phyloP scores from a whole-genome alignment of 1,284 basidiomycete species.

The Trametes sp. region DNA sequence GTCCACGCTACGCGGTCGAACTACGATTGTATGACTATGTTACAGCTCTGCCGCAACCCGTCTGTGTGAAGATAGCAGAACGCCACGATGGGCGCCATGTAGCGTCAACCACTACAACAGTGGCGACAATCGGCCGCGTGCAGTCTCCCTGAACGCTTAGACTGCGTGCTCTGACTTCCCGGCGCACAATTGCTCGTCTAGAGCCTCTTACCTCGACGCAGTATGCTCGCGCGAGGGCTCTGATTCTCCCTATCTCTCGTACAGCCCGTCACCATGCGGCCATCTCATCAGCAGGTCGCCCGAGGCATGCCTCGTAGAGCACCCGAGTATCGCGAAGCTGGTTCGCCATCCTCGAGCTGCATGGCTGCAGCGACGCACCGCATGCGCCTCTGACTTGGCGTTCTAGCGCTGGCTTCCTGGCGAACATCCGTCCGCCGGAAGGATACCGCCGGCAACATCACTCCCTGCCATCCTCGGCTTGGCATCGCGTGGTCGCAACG shows the following conservation, averaged over 20 bases:
- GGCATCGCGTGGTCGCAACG: constrained; percentile 8
- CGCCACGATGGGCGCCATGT: neutral
- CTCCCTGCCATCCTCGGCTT: neutral
- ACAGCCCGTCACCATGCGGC: neutral
- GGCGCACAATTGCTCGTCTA: neutral
- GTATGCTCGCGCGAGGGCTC: neutral
- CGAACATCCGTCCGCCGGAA: neutral
- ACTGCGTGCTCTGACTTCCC: neutral
- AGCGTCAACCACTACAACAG: neutral
- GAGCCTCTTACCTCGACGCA: neutral
- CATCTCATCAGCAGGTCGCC: neutral
- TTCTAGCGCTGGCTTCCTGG: neutral
- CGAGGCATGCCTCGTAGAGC: neutral
- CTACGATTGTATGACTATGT: no score
- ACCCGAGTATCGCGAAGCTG: neutral
- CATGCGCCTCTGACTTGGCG: constrained; percentile 2
- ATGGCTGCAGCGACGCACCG: neutral
- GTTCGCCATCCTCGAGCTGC: neutral
- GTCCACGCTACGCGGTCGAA: no score
- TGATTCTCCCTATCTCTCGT: neutral
- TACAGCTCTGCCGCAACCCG: no score
- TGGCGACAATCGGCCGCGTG: neutral
- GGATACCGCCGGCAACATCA: neutral
- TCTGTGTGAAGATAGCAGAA: neutral
- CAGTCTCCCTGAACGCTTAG: neutral